These are phyloP conservation scores for Pichia rugopelliculosa DNA, from an alignment of 805 yeast species.

Conservation along the genomic window DNA sequence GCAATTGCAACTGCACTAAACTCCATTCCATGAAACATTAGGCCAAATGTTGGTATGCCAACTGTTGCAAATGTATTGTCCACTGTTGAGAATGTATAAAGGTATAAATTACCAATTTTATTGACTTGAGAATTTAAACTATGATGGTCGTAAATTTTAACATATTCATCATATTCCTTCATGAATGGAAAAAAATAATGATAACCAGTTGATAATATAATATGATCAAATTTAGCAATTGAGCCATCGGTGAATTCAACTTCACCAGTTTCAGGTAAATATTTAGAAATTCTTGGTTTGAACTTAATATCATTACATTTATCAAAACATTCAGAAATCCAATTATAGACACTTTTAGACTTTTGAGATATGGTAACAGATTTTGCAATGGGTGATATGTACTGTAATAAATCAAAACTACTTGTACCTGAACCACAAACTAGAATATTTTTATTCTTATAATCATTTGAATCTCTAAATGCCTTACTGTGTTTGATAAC, in stretches of 20 bases:
- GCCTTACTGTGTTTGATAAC: slow-evolving; percentile 49
- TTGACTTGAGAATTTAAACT: slow-evolving; percentile 6
- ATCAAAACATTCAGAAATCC: slow-evolving; percentile 13
- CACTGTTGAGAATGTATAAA: slow-evolving; percentile 32
- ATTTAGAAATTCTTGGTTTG: slow-evolving; percentile 16
- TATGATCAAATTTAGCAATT: slow-evolving; percentile 28
- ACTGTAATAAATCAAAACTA: slow-evolving; percentile 37
- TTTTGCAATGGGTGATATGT: slow-evolving; percentile 20
- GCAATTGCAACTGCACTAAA: slow-evolving; percentile 47
- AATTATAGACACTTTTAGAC: slow-evolving; percentile 19
- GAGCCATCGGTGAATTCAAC: slow-evolving; percentile 31
- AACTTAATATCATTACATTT: slow-evolving; percentile 11
- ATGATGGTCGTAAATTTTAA: slow-evolving; percentile 8
- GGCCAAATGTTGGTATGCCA: slow-evolving; percentile 36
- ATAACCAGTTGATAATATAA: slow-evolving; percentile 47
- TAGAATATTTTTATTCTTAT: slow-evolving; percentile 32
- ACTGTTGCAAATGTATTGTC: slow-evolving; percentile 38
- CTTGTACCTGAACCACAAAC: slow-evolving; percentile 39
- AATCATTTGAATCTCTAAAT: slow-evolving; percentile 40
- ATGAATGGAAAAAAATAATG: slow-evolving; percentile 39
- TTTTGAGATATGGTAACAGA: slow-evolving; percentile 13
- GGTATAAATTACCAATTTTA: slow-evolving; percentile 20
- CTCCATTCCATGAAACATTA: slow-evolving; percentile 45
- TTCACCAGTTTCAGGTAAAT: slow-evolving; percentile 11
- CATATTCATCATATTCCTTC: slow-evolving; percentile 8